Evolutionary conservation across 2,329 filamentous ascomycete genomes (phyloP).

Genomic region (Trichoderma gracile): DNA sequence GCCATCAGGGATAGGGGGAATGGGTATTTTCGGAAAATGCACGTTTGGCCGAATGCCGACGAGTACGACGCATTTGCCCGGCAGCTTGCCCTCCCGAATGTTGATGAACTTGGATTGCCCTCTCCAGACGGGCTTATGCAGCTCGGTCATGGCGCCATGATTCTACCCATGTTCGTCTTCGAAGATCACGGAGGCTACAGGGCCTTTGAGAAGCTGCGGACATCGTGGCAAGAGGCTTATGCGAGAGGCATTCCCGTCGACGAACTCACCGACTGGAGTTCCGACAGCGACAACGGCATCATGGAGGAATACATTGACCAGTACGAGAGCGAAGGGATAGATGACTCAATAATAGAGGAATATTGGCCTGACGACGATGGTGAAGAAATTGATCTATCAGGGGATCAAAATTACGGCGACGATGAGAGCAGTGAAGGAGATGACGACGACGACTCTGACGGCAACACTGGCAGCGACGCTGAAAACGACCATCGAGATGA

Average conservation of each 20-base stretch:
- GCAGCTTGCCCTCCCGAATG: slow-evolving; percentile 27
- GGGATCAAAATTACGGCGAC: slow-evolving; percentile 28
- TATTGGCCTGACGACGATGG: slow-evolving; percentile 29
- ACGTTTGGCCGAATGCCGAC: slow-evolving; percentile 40
- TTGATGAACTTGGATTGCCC: slow-evolving; percentile 2
- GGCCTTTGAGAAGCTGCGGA: slow-evolving; percentile 28
- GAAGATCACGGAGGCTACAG: slow-evolving; percentile 29
- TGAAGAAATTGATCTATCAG: neutral
- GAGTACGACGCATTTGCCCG: slow-evolving; percentile 36
- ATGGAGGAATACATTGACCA: slow-evolving; percentile 30
- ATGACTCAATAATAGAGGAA: slow-evolving; percentile 37
- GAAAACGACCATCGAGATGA: neutral
- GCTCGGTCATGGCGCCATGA: slow-evolving; percentile 27
- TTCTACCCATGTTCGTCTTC: slow-evolving; percentile 39
- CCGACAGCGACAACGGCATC: too few relatives aligned
- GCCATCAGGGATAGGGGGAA: slow-evolving; percentile 34
- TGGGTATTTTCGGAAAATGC: slow-evolving; percentile 33
- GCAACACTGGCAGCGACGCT: too few relatives aligned
- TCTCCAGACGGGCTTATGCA: neutral
- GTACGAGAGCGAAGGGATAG: slow-evolving; percentile 46
- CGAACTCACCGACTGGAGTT: neutral
- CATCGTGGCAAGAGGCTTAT: neutral
- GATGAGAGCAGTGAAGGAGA: neutral
- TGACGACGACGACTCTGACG: too few relatives aligned
- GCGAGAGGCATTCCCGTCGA: neutral